phyloP scores from a whole-genome alignment of 257 asterid genomes.

The Solanum verrucosum region DNA sequence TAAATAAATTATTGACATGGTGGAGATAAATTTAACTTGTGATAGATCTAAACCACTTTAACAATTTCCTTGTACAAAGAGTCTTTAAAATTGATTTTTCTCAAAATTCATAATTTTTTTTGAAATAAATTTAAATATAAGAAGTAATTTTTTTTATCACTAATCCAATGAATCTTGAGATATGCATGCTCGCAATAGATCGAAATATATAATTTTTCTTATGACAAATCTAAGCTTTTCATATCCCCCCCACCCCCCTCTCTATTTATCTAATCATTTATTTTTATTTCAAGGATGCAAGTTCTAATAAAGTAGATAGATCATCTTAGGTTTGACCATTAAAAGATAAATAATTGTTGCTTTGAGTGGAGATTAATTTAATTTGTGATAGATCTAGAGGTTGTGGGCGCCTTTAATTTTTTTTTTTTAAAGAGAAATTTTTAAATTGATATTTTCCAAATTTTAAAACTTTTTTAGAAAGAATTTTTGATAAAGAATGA shows the following conservation, averaged over 20 bases:
- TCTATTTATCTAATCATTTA: background rate
- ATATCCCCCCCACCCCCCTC: too few relatives aligned
- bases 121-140: too few relatives aligned
- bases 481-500: background rate
- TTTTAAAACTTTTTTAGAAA: too few relatives aligned
- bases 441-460: background rate
- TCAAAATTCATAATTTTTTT: background rate
- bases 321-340: background rate
- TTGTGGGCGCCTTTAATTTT: background rate
- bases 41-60: too few relatives aligned
- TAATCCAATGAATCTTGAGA: background rate
- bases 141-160: too few relatives aligned
- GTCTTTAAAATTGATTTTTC: background rate
- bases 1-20: too few relatives aligned
- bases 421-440: background rate
- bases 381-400: background rate
- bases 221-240: background rate
- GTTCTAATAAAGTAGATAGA: background rate
- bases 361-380: background rate
- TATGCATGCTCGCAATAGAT: background rate
- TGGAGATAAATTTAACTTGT: too few relatives aligned
- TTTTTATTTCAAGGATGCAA: background rate
- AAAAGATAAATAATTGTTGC: background rate
- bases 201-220: too few relatives aligned
- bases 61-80: background rate